Evolutionary conservation across 208 protist genomes (phyloP), one percentile per base, ranked within the genome.

Genomic region (Crithidia bombi): DNA sequence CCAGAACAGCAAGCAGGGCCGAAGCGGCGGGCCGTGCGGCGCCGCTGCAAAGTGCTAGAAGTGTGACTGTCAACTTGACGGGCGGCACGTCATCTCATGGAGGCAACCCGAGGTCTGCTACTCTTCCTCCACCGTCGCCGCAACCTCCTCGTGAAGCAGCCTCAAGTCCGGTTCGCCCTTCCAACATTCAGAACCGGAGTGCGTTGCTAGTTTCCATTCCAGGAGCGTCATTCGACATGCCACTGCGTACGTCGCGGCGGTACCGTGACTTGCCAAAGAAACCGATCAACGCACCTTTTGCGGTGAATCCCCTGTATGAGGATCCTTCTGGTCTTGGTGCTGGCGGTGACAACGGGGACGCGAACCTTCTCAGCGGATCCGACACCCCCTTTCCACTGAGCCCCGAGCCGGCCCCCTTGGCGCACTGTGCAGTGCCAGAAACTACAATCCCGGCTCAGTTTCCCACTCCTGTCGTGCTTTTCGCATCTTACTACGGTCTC

Each of bases 251-350:
- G 14, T 50, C 23, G 12, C 65, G 82, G 30, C 68, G 80, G 19
- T 89, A 80, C 56, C 75, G 78, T 2, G 59, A 71, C 36, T 51
- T 91, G 41, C 85, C 87, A 0, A 66, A 43, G 30, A 69, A 65
- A n/a, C 71, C 90, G 6, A 79, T 75, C 28, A 82, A 75, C 63
- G 65, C 78, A 5, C 87, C 85, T 0, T 85, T 80, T 11, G 46
- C 66, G 15, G 43, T 72, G 15, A 92, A 92, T 65, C 85, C 87
- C n/a, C 58, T 92, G 6, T 87, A 80, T 69, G 62, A 78, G n/a
- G 65, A 50, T 10, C 33, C 5, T 11, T 43, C 58, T 43, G 10
- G 47, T 57, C 39, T 39, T 25, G 33, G 43, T 35, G 38, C 30
- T 26, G 61, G 57, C 23, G 39, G 43, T 23, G 32, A 5, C 33